These are phyloP conservation scores for Candida patagonica DNA, from an alignment of 805 yeast species.

Conservation along the genomic window DNA sequence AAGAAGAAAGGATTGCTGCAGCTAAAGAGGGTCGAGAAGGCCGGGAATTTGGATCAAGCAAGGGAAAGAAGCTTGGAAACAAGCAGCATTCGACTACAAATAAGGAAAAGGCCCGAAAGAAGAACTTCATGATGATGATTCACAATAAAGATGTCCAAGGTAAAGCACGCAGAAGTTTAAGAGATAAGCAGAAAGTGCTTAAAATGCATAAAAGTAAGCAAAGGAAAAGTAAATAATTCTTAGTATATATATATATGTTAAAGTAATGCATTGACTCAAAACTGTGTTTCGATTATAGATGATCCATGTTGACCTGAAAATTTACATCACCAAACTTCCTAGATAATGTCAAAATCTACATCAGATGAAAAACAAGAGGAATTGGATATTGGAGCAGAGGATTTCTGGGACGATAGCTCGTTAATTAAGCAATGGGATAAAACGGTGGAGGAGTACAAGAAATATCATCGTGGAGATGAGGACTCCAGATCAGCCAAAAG, in stretches of 20 bases:
- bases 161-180: slow-evolving; percentile 77
- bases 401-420: slow-evolving; percentile 20
- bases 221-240: slow-evolving; percentile 45
- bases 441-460: slow-evolving; percentile 17
- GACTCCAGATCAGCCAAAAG: background rate
- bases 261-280: background rate
- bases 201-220: slow-evolving; percentile 83
- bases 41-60: slow-evolving; percentile 82
- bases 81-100: slow-evolving; percentile 84
- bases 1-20: slow-evolving; percentile 83
- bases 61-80: slow-evolving; percentile 61
- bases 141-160: slow-evolving; percentile 94
- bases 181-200: slow-evolving; percentile 82
- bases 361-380: background rate
- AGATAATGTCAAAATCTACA: background rate
- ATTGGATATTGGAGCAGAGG: slow-evolving; percentile 15
- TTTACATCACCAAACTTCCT: too few relatives aligned
- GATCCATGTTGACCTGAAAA: background rate
- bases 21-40: slow-evolving; percentile 90
- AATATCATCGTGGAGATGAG: slow-evolving; percentile 1
- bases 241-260: slow-evolving; percentile 2
- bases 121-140: slow-evolving; percentile 98
- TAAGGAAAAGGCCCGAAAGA: slow-evolving; percentile 92
- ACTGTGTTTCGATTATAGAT: too few relatives aligned
- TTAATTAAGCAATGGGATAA: slow-evolving; percentile 19